Conservation (phyloP, 1,284 basidiomycete species). For the Heterobasidion parviporum region DNA sequence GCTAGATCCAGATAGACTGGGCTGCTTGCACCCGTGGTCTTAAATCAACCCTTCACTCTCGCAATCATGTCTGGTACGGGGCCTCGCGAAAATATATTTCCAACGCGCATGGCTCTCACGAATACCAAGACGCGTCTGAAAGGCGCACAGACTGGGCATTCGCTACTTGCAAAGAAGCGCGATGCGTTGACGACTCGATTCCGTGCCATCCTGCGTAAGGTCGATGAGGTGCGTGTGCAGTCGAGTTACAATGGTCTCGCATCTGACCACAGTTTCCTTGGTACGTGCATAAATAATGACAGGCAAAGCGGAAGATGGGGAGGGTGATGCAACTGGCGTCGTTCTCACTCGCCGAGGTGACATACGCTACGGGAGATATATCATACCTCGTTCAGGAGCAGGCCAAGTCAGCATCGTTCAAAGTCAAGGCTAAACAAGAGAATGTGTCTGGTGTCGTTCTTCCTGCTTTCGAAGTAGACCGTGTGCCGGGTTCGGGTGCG, state of each 20-base stretch:
- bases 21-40: too few species aligned
- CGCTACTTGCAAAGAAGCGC: constrained; percentile 89
- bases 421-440: constrained; percentile 93
- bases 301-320: constrained; percentile 99
- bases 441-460: constrained; percentile 98
- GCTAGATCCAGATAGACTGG: too few species aligned
- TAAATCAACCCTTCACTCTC: too few species aligned
- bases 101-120: constrained; percentile 91
- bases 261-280: background rate
- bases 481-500: constrained; percentile 72
- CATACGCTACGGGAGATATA: constrained; percentile 96
- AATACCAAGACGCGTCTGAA: constrained; percentile 92
- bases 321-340: constrained; percentile 97
- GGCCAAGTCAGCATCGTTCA: constrained; percentile 87
- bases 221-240: constrained; percentile 72
- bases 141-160: constrained; percentile 96
- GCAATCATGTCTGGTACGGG: constrained; percentile 78
- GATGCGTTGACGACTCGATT: constrained; percentile 94
- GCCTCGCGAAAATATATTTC: constrained; percentile 87
- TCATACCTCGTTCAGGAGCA: constrained; percentile 92
- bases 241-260: background rate
- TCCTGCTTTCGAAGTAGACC: constrained; percentile 90
- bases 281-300: background rate
- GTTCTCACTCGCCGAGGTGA: constrained; percentile 97
- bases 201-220: constrained; percentile 82